Conservation (phyloP, 768 basidiomycete species). For the Sarcodon sp. region DNA sequence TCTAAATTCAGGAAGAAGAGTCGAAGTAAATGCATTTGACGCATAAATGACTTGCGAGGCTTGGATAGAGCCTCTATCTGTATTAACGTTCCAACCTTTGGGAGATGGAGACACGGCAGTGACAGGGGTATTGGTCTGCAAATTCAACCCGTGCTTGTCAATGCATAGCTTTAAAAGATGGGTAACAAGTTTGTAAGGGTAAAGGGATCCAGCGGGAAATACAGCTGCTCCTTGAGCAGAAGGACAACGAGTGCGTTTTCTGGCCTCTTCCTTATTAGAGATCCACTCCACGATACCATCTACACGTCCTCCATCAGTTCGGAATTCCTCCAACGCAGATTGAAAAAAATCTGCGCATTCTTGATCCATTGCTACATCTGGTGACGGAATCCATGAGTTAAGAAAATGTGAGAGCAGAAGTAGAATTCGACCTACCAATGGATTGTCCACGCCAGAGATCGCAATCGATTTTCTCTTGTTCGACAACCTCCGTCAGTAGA, state of each 20-base stretch:
- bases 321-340: conserved; percentile 11
- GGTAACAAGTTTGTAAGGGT: conserved; percentile 12
- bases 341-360: conserved; percentile 11
- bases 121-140: conserved; percentile 17
- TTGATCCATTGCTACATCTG: conserved; percentile 10
- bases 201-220: conserved; percentile 10
- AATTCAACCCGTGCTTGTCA: conserved; percentile 12
- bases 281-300: conserved; percentile 14
- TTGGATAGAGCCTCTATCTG: conserved; percentile 20
- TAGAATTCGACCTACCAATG: conserved; percentile 8
- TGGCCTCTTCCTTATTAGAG: conserved; percentile 11
- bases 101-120: conserved; percentile 1
- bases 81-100: conserved; percentile 15
- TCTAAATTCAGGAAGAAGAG: conserved; percentile 19
- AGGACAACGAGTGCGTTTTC: background rate
- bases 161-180: conserved; percentile 11
- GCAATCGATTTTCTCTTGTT: conserved; percentile 14
- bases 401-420: background rate
- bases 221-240: conserved; percentile 6
- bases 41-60: conserved; percentile 26
- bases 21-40: conserved; percentile 32
- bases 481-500: conserved; percentile 9
- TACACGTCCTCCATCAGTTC: conserved; percentile 16
- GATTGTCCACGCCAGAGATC: conserved; percentile 14
- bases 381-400: background rate